Evolutionary conservation across 2,329 filamentous ascomycete genomes (phyloP).

Genomic region (Cadophora sp.): DNA sequence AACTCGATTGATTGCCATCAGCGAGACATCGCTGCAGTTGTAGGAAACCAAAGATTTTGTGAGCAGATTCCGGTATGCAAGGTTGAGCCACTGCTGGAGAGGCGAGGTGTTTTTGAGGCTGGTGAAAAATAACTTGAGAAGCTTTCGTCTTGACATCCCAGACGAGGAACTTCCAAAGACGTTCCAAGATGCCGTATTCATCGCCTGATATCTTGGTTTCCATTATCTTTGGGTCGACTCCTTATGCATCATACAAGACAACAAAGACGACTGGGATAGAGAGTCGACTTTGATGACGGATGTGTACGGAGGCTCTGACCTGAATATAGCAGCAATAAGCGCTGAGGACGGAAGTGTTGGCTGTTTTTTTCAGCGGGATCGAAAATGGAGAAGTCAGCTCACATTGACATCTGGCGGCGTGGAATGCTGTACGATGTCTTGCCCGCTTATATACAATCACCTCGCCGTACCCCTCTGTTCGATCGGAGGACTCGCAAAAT

Average conservation of each 20-base stretch:
- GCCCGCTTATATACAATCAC: neutral
- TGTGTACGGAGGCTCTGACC: neutral
- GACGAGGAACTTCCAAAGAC: neutral
- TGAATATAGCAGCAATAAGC: neutral
- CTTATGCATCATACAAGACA: neutral
- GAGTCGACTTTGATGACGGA: neutral
- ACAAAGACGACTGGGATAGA: neutral
- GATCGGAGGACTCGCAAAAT: slow-evolving; percentile 12
- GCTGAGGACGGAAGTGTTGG: neutral
- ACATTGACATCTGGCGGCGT: neutral
- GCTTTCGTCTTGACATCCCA: neutral
- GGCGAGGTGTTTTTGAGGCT: no score
- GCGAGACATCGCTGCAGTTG: no score
- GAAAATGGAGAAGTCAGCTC: neutral
- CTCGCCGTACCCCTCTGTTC: neutral
- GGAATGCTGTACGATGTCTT: neutral
- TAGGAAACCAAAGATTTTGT: no score
- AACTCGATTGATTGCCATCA: no score
- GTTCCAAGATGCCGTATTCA: neutral
- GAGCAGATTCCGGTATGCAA: no score
- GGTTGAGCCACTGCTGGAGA: no score
- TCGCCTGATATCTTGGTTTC: neutral
- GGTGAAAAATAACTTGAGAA: neutral
- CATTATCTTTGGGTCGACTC: neutral
- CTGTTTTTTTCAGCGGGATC: neutral